These are phyloP conservation scores for Penicillium griseofulvum DNA, from an alignment of 2,329 filamentous ascomycete species.

Conservation along the genomic window DNA sequence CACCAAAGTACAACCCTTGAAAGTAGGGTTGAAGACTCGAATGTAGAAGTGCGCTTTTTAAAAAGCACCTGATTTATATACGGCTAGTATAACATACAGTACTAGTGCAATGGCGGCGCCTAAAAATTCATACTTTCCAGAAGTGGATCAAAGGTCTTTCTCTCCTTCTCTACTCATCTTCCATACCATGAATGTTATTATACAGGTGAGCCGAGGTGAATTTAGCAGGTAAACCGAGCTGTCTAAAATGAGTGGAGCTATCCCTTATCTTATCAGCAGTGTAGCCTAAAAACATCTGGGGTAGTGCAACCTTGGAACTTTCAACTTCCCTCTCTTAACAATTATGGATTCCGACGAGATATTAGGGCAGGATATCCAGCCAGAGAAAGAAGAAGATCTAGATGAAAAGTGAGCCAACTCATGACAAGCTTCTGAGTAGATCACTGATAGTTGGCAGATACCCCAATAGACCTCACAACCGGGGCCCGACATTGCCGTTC, in stretches of 20 bases:
- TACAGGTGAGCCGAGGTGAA: too few relatives aligned
- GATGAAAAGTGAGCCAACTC: slow-evolving; percentile 30
- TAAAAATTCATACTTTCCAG: too few relatives aligned
- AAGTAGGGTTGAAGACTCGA: too few relatives aligned
- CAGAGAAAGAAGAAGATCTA: slow-evolving; percentile 24
- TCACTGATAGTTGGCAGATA: slow-evolving; percentile 53
- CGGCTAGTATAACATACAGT: too few relatives aligned
- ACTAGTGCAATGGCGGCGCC: too few relatives aligned
- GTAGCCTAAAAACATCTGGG: slow-evolving; percentile 26
- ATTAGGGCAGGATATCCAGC: slow-evolving; percentile 12
- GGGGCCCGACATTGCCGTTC: slow-evolving; percentile 75
- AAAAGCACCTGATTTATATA: too few relatives aligned
- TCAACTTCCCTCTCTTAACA: not conserved
- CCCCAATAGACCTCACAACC: slow-evolving; percentile 78
- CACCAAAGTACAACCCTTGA: too few relatives aligned
- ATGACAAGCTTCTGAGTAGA: not conserved
- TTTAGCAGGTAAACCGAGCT: too few relatives aligned
- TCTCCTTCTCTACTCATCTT: too few relatives aligned
- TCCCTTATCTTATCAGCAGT: slow-evolving; percentile 26
- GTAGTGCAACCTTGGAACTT: slow-evolving; percentile 3
- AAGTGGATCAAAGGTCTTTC: too few relatives aligned
- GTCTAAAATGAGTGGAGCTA: not conserved
- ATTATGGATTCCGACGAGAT: slow-evolving; percentile 31
- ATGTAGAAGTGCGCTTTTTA: too few relatives aligned
- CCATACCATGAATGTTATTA: too few relatives aligned